phyloP scores from a whole-genome alignment of 2,329 filamentous ascomycete species.

The Dothideomycetes sp. region DNA sequence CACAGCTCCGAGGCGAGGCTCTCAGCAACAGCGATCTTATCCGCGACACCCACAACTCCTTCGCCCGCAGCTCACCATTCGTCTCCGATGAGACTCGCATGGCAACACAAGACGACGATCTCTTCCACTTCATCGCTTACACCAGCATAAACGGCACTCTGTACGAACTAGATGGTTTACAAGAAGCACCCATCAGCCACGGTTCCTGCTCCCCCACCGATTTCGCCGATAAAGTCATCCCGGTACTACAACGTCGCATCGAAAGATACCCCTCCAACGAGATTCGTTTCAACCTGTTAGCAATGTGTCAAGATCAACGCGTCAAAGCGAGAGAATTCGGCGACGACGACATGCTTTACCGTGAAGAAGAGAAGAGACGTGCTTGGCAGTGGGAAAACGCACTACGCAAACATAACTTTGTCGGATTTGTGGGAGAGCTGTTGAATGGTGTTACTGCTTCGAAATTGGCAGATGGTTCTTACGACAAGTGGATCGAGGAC shows the following conservation, averaged over 20 bases:
- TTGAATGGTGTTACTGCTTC: constrained; percentile 72
- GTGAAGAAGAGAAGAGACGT: constrained; percentile 73
- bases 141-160: constrained; percentile 68
- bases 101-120: constrained; percentile 69
- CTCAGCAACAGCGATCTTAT: constrained; percentile 56
- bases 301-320: constrained; percentile 78
- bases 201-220: constrained; percentile 59
- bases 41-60: constrained; percentile 71
- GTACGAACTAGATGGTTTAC: constrained; percentile 92
- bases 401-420: constrained; percentile 85
- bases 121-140: constrained; percentile 97
- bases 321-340: constrained; percentile 70
- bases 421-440: constrained; percentile 86
- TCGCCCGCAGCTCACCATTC: constrained; percentile 81
- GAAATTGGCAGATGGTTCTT: constrained; percentile 61
- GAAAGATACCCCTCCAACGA: constrained; percentile 75
- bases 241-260: constrained; percentile 78
- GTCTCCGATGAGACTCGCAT: constrained; percentile 76
- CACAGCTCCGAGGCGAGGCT: constrained; percentile 58
- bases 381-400: constrained; percentile 96
- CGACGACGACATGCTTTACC: constrained; percentile 65
- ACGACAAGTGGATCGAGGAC: constrained; percentile 64
- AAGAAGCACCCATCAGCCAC: constrained; percentile 85
- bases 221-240: constrained; percentile 73
- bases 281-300: constrained; percentile 92